Percentiles rank a stretch among this genome's conserved stretches.
phyloP scores from a whole-genome alignment of 139 green algal genomes.

The Volvox africanus region DNA sequence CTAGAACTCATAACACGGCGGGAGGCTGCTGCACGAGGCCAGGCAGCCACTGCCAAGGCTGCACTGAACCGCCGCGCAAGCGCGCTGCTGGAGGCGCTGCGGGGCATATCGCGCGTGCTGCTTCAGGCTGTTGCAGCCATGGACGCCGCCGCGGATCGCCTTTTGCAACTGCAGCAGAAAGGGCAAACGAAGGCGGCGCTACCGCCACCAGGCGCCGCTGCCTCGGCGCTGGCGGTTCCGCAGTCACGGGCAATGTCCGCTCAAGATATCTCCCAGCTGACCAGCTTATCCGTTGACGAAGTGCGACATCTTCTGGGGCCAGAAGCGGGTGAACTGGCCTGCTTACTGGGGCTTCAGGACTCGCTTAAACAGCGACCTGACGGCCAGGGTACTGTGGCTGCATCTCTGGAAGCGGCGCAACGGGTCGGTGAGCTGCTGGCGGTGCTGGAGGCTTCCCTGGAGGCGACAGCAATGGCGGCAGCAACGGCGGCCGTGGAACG shows the following conservation, averaged over 20 bases:
- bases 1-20: not conserved
- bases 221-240: not conserved
- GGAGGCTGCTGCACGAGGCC: constrained; percentile 20
- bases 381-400: not conserved
- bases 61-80: constrained; percentile 24
- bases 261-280: constrained; percentile 52
- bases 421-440: constrained; percentile 29
- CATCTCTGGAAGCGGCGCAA: constrained; percentile 15
- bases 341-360: not conserved
- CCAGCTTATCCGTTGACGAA: constrained; percentile 50
- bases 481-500: not conserved
- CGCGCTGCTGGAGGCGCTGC: constrained; percentile 44
- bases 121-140: constrained; percentile 25
- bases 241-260: not conserved
- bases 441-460: constrained; percentile 29
- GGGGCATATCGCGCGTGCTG: constrained; percentile 21
- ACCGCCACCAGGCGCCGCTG: not conserved
- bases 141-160: not conserved
- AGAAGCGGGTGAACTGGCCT: not conserved
- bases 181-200: not conserved
- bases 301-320: constrained; percentile 53
- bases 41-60: not conserved
- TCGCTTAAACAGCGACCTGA: not conserved
- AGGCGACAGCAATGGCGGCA: not conserved
- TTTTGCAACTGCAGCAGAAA: not conserved